phyloP scores from a whole-genome alignment of 2,329 filamentous ascomycete species.

The Pezizomycotina sp. region DNA sequence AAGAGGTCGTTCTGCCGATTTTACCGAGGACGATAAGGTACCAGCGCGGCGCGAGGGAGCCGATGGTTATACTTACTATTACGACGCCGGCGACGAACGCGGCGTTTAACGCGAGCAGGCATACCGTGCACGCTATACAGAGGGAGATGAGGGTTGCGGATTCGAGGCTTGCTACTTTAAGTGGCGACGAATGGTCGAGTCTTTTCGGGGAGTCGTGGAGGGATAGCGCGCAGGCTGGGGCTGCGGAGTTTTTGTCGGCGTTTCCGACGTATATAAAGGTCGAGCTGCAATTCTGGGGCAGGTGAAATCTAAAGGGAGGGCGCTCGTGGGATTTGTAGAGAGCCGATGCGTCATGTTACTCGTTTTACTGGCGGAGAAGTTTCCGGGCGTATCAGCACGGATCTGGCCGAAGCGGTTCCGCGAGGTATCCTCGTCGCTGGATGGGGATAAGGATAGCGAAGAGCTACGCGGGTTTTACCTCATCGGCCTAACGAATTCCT shows the following conservation, averaged over 20 bases:
- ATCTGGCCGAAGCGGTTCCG: slow-evolving; percentile 47
- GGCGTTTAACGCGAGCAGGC: slow-evolving; percentile 37
- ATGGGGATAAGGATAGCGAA: no score
- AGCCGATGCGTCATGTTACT: slow-evolving; percentile 40
- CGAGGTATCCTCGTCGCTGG: no score
- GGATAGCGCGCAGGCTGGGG: slow-evolving; percentile 20
- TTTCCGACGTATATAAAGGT: slow-evolving; percentile 43
- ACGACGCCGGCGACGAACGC: slow-evolving; percentile 46
- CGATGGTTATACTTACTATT: slow-evolving; percentile 47
- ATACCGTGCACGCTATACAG: slow-evolving; percentile 33
- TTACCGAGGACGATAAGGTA: slow-evolving; percentile 35
- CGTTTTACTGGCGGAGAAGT: slow-evolving; percentile 39
- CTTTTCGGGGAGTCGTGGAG: no score
- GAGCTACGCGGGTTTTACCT: slow-evolving; percentile 48
- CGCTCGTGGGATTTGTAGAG: slow-evolving; percentile 47
- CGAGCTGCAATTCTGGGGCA: slow-evolving; percentile 49
- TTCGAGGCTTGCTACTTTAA: slow-evolving; percentile 4
- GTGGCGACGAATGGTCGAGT: slow-evolving; percentile 14
- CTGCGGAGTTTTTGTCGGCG: slow-evolving; percentile 35
- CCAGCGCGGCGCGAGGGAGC: slow-evolving; percentile 40
- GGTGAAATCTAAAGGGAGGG: slow-evolving; percentile 38
- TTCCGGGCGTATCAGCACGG: slow-evolving; percentile 38
- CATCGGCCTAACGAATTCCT: slow-evolving; percentile 35
- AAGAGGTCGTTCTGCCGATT: slow-evolving; percentile 43
- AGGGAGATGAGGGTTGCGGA: slow-evolving; percentile 13